phyloP scores from a whole-genome alignment of 164 flowering plant species.

The Piper longum region DNA sequence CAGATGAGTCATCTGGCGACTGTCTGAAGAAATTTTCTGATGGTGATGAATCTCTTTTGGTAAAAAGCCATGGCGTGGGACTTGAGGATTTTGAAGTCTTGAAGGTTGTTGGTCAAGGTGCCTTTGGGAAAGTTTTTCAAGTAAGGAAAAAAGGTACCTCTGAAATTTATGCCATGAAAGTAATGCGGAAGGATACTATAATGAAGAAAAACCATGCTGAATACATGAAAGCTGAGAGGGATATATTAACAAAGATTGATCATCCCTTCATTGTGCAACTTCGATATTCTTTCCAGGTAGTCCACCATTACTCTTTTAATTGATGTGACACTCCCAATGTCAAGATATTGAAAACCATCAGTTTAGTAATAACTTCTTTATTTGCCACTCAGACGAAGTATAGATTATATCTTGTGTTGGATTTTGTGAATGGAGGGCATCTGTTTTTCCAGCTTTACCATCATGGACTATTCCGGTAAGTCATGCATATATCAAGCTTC shows the following conservation, averaged over 20 bases:
- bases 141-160: constrained; percentile 62
- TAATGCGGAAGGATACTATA: constrained; percentile 84
- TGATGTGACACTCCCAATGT: too few relatives aligned
- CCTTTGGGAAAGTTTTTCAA: constrained; percentile 87
- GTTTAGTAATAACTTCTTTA: neutral
- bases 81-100: constrained; percentile 79
- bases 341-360: too few relatives aligned
- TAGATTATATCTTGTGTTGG: constrained; percentile 73
- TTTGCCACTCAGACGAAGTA: constrained; percentile 55
- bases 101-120: constrained; percentile 87
- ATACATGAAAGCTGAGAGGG: constrained; percentile 95
- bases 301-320: too few relatives aligned
- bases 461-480: constrained; percentile 87
- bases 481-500: neutral
- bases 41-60: constrained; percentile 8
- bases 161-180: constrained; percentile 95
- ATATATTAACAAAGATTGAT: constrained; percentile 80
- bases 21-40: constrained; percentile 10
- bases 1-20: constrained; percentile 14
- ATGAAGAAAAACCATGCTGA: constrained; percentile 86
- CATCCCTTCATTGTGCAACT: constrained; percentile 91
- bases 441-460: constrained; percentile 85
- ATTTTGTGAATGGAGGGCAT: constrained; percentile 88
- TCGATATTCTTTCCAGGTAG: constrained; percentile 85
- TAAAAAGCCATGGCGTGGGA: constrained; percentile 25